phyloP scores from a whole-genome alignment of 2,329 filamentous ascomycete species.

The Sordariomycetes sp. region DNA sequence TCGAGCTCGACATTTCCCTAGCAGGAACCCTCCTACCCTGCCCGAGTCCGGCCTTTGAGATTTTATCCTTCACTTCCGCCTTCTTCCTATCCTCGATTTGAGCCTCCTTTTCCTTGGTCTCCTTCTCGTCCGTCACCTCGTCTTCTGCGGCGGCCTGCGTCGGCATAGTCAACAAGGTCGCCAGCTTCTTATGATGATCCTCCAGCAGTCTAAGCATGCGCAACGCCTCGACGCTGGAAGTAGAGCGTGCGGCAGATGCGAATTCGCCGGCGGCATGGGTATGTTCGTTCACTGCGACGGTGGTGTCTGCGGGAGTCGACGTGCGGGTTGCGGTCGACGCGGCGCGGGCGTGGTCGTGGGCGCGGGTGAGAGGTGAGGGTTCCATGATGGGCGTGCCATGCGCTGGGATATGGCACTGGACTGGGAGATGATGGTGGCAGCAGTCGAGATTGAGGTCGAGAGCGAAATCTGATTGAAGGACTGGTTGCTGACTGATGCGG shows the following conservation, averaged over 20 bases:
- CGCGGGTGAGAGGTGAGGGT: slow-evolving; percentile 41
- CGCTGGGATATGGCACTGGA: slow-evolving; percentile 2
- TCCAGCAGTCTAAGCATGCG: slow-evolving; percentile 80
- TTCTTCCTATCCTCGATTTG: slow-evolving; percentile 12
- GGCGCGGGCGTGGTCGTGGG: slow-evolving; percentile 81
- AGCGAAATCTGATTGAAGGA: too few species aligned
- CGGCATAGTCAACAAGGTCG: slow-evolving; percentile 69
- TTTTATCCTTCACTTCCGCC: slow-evolving; percentile 10
- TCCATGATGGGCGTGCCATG: too few species aligned
- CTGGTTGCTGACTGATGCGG: too few species aligned
- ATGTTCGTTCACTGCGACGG: slow-evolving; percentile 80
- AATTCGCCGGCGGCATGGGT: slow-evolving; percentile 83
- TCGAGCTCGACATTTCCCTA: slow-evolving; percentile 69
- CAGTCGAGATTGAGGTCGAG: background rate
- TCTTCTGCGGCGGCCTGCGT: slow-evolving; percentile 30
- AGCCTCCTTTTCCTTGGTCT: slow-evolving; percentile 5
- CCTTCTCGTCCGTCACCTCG: slow-evolving; percentile 16
- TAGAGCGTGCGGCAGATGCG: slow-evolving; percentile 67
- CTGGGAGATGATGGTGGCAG: background rate
- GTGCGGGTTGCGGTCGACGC: slow-evolving; percentile 70
- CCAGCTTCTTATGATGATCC: slow-evolving; percentile 76
- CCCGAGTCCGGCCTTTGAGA: slow-evolving; percentile 16
- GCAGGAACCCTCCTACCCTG: slow-evolving; percentile 44
- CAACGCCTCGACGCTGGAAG: slow-evolving; percentile 61
- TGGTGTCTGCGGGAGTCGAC: slow-evolving; percentile 56